These are phyloP conservation scores for Neofusicoccum ribis DNA, from an alignment of 2,329 filamentous ascomycete genomes.

Conservation along the genomic window DNA sequence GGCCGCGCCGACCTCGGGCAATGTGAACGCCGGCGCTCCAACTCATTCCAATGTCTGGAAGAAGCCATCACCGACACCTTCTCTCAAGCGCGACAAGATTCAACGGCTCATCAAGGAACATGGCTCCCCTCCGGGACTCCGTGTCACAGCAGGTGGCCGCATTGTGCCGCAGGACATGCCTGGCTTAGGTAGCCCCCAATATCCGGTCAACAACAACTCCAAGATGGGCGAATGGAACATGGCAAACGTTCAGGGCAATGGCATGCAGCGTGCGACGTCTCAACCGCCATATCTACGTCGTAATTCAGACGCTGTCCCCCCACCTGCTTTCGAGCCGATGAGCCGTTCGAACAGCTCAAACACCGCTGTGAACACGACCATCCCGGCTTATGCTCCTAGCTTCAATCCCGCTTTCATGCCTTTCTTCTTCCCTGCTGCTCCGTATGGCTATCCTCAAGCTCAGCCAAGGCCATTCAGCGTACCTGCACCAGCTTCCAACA, in stretches of 20 bases:
- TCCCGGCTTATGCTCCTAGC: not conserved
- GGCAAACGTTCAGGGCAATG: not conserved
- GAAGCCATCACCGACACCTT: slow-evolving; percentile 50
- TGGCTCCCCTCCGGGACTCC: slow-evolving; percentile 52
- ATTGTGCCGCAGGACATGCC: slow-evolving; percentile 50
- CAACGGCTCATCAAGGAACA: slow-evolving; percentile 53
- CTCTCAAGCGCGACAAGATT: slow-evolving; percentile 51
- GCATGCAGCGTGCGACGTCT: not conserved
- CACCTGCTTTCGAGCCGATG: slow-evolving; percentile 1
- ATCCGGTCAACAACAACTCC: slow-evolving; percentile 28
- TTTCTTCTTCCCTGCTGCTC: slow-evolving; percentile 1
- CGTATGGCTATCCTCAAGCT: not conserved
- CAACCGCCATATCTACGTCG: slow-evolving; percentile 11
- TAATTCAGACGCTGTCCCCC: slow-evolving; percentile 1
- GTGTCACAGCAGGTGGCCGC: slow-evolving; percentile 54
- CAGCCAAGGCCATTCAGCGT: slow-evolving; percentile 1
- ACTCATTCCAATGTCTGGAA: slow-evolving; percentile 27
- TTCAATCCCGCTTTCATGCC: not conserved
- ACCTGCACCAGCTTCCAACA: slow-evolving; percentile 13
- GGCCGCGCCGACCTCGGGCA: not conserved
- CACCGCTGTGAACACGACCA: slow-evolving; percentile 9
- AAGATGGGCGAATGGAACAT: not conserved
- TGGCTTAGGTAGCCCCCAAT: slow-evolving; percentile 33
- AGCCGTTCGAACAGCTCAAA: slow-evolving; percentile 16
- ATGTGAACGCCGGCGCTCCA: not conserved